Evolutionary conservation across 257 asterid genomes (phyloP).

Genomic region (Solanum pennellii): DNA sequence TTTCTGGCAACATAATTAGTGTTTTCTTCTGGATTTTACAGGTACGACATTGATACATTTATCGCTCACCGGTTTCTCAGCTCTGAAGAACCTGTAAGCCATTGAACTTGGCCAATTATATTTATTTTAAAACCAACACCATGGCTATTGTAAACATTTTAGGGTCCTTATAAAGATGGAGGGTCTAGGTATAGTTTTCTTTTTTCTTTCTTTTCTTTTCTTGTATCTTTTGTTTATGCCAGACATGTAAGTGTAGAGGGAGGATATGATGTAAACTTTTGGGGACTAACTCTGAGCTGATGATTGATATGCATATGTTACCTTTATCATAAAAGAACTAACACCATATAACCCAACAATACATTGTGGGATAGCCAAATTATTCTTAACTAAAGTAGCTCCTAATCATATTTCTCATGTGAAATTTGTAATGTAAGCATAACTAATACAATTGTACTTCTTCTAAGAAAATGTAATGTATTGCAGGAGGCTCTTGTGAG

Average conservation of each 20-base stretch:
- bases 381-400: neutral
- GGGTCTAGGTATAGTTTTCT: too few species aligned
- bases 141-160: too few species aligned
- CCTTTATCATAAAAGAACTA: neutral
- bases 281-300: too few species aligned
- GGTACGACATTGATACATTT: slow-evolving; percentile 82
- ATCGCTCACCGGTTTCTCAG: slow-evolving; percentile 47
- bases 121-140: neutral
- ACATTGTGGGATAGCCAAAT: neutral
- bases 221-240: too few species aligned
- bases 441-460: neutral
- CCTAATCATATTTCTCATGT: neutral
- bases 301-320: too few species aligned
- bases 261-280: too few species aligned
- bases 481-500: slow-evolving; percentile 71
- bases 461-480: neutral
- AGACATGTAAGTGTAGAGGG: too few species aligned
- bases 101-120: neutral
- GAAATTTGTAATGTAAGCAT: neutral
- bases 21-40: slow-evolving; percentile 14
- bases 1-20: neutral
- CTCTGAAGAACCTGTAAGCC: slow-evolving; percentile 73
- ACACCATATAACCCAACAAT: slow-evolving; percentile 1
- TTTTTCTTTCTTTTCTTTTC: too few species aligned
- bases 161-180: too few species aligned